phyloP scores from a whole-genome alignment of 176 grass and related monocot genomes.

The Chloris gayana region DNA sequence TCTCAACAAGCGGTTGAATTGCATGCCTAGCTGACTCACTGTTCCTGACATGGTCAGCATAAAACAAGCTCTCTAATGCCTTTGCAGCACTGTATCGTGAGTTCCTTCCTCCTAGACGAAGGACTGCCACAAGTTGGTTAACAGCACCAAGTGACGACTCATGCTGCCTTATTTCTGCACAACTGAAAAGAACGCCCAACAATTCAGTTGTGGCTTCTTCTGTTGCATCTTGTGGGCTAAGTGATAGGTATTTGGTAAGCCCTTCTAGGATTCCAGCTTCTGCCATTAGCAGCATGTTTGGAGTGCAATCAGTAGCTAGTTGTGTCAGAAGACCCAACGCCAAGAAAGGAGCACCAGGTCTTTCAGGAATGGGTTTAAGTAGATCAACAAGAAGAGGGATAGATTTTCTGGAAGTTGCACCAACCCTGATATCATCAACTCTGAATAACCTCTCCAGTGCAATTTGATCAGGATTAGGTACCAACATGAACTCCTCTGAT shows the following conservation, averaged over 20 bases:
- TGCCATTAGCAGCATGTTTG: constrained; percentile 94
- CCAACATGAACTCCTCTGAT: constrained; percentile 91
- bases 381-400: constrained; percentile 98
- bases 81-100: constrained; percentile 97
- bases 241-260: constrained; percentile 94
- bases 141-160: constrained; percentile 88
- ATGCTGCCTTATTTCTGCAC: constrained; percentile 86
- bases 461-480: constrained; percentile 87
- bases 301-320: constrained; percentile 76
- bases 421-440: constrained; percentile 95
- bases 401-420: constrained; percentile 87
- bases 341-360: constrained; percentile 98
- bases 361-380: constrained; percentile 98
- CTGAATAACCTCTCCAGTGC: constrained; percentile 90
- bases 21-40: constrained; percentile 88
- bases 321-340: constrained; percentile 90
- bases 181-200: constrained; percentile 84
- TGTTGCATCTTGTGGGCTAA: constrained; percentile 90
- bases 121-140: constrained; percentile 96
- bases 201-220: constrained; percentile 98
- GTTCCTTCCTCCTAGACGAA: constrained; percentile 96
- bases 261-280: constrained; percentile 96
- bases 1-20: constrained; percentile 97
- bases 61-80: constrained; percentile 97
- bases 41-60: constrained; percentile 93